These are phyloP conservation scores for Silene conica DNA, from an alignment of 148 eudicot genomes.

Conservation along the genomic window DNA sequence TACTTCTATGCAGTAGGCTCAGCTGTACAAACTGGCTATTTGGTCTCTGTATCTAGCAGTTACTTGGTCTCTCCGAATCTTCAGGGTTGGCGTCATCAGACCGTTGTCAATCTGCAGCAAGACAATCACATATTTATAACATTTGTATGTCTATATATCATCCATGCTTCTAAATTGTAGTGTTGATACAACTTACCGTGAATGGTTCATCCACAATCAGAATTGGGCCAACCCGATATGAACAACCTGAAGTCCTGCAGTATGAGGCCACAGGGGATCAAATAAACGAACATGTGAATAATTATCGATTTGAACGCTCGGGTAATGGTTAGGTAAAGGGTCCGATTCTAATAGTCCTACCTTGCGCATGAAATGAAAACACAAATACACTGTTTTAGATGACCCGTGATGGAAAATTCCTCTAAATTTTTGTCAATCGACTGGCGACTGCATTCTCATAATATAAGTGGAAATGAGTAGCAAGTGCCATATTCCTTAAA, in stretches of 20 bases:
- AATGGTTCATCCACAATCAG: conserved; percentile 78
- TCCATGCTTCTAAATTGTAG: conserved; percentile 3
- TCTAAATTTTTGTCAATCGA: background rate
- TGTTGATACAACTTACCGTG: conserved; percentile 44
- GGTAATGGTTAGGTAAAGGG: too few relatives aligned
- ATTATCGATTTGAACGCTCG: background rate
- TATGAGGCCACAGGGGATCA: background rate
- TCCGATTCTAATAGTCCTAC: background rate
- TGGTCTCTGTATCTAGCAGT: conserved; percentile 54
- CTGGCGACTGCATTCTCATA: background rate
- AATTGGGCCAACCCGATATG: conserved; percentile 79
- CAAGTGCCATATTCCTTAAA: background rate
- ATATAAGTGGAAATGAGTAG: background rate
- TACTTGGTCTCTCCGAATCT: conserved; percentile 78
- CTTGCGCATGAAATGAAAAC: background rate
- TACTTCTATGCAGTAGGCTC: conserved; percentile 9
- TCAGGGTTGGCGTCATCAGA: conserved; percentile 90
- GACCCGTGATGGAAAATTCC: background rate
- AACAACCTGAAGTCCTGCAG: conserved; percentile 76
- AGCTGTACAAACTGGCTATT: conserved; percentile 63
- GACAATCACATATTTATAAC: background rate
- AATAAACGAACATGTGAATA: background rate
- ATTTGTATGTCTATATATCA: background rate
- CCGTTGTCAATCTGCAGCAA: conserved; percentile 80
- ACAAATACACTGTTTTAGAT: background rate